Conservation (phyloP, 2,329 filamentous ascomycete species). For the Fusarium torulosum region DNA sequence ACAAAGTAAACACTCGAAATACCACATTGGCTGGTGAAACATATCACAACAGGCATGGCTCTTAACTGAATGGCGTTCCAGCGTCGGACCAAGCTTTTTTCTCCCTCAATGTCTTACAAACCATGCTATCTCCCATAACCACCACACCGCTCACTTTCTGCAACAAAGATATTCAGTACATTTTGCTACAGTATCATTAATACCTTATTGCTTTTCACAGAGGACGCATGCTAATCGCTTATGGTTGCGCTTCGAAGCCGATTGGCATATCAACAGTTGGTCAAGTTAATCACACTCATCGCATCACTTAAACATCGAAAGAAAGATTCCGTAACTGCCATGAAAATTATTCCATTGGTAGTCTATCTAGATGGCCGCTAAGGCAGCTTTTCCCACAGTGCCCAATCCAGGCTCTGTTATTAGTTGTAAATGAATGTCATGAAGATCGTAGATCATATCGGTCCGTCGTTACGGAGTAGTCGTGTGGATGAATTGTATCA, state of each 20-base stretch:
- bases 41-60: slow-evolving; percentile 10
- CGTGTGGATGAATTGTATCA: slow-evolving; percentile 31
- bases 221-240: background rate
- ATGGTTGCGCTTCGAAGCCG: too few relatives aligned
- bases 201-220: background rate
- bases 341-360: slow-evolving; percentile 22
- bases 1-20: background rate
- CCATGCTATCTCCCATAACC: slow-evolving; percentile 17
- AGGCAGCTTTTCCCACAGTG: slow-evolving; percentile 19
- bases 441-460: slow-evolving; percentile 43
- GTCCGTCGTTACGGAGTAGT: slow-evolving; percentile 45
- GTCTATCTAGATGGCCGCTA: slow-evolving; percentile 15
- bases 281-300: background rate
- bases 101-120: slow-evolving; percentile 36
- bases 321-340: background rate
- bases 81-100: slow-evolving; percentile 14
- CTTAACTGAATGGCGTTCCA: slow-evolving; percentile 18
- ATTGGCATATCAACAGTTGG: background rate
- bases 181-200: background rate
- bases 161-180: background rate
- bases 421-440: slow-evolving; percentile 45
- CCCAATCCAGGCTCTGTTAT: slow-evolving; percentile 18
- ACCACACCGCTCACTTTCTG: slow-evolving; percentile 30
- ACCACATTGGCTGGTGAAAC: slow-evolving; percentile 2
- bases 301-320: background rate